phyloP scores from a whole-genome alignment of 2,329 filamentous ascomycete genomes.

The Claviceps pusilla region DNA sequence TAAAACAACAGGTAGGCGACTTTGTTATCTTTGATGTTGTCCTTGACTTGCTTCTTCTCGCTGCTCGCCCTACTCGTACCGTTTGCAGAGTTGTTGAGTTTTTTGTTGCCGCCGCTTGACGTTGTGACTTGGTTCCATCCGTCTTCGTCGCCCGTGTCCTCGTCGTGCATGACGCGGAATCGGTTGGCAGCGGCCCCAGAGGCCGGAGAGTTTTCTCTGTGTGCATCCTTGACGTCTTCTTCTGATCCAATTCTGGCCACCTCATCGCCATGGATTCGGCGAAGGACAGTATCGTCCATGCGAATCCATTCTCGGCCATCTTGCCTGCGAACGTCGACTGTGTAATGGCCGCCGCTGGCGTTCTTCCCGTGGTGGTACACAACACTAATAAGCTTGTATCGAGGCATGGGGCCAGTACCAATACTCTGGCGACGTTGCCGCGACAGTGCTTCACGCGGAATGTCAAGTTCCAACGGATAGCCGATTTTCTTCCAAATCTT shows the following conservation, averaged over 20 bases:
- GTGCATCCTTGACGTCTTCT: conserved; percentile 50
- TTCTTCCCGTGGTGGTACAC: conserved; percentile 98
- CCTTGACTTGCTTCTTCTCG: conserved; percentile 43
- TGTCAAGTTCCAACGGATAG: conserved; percentile 86
- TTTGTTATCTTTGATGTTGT: conserved; percentile 76
- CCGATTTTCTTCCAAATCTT: conserved; percentile 99
- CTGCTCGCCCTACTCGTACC: conserved; percentile 40
- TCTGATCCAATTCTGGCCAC: conserved; percentile 76
- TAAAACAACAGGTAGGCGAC: conserved; percentile 96
- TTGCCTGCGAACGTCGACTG: conserved; percentile 87
- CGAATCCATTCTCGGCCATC: conserved; percentile 94
- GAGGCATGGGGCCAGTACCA: conserved; percentile 55
- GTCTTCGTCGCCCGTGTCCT: conserved; percentile 50
- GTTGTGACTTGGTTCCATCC: conserved; percentile 71
- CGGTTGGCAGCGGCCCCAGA: conserved; percentile 47
- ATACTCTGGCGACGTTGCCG: conserved; percentile 51
- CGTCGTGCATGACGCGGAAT: conserved; percentile 55
- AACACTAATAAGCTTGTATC: conserved; percentile 74
- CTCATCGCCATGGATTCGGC: conserved; percentile 71
- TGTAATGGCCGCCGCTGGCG: conserved; percentile 91
- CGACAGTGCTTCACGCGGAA: conserved; percentile 79
- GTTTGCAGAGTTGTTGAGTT: conserved; percentile 54
- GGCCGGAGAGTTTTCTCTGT: conserved; percentile 11
- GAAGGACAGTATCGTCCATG: conserved; percentile 83
- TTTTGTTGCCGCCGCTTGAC: conserved; percentile 50